Percentiles rank a stretch among this genome's conserved stretches.
These are phyloP conservation scores for Colletotrichum chrysophilum DNA, from an alignment of 2,329 filamentous ascomycete genomes.

Conservation along the genomic window DNA sequence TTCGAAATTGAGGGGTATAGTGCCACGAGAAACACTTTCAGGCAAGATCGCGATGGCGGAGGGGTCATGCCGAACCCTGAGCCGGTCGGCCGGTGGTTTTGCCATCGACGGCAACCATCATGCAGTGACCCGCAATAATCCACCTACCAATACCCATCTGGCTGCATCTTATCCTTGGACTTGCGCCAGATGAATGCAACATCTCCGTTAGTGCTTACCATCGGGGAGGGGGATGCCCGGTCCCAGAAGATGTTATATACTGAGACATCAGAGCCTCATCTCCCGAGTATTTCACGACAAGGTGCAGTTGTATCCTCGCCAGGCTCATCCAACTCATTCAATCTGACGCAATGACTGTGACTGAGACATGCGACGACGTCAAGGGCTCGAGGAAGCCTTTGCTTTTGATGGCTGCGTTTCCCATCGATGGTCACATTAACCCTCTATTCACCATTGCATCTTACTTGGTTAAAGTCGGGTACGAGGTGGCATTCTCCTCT, in stretches of 20 bases:
- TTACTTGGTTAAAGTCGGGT: slow-evolving; percentile 36
- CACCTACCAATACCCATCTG: not conserved
- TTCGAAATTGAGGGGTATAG: not conserved
- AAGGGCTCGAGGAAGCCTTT: slow-evolving; percentile 12
- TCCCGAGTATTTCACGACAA: not conserved
- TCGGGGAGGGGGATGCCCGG: not conserved
- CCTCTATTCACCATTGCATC: slow-evolving; percentile 32
- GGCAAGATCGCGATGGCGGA: not conserved
- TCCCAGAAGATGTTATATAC: not conserved
- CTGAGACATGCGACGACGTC: too few species aligned
- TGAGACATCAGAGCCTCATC: not conserved
- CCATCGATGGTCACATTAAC: slow-evolving; percentile 24
- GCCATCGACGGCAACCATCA: not conserved
- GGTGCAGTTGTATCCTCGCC: not conserved
- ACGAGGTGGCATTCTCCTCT: slow-evolving; percentile 42
- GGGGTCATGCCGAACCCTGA: not conserved
- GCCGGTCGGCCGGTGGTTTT: not conserved
- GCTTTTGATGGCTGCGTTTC: slow-evolving; percentile 25
- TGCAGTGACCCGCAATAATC: not conserved
- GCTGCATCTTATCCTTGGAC: not conserved
- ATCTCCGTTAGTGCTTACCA: not conserved
- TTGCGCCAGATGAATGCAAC: not conserved
- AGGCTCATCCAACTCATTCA: not conserved
- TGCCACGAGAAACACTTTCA: not conserved
- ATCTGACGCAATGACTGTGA: not conserved